Base-by-base conservation (phyloP, 306 rosid species). In the Lagenaria siceraria region DNA sequence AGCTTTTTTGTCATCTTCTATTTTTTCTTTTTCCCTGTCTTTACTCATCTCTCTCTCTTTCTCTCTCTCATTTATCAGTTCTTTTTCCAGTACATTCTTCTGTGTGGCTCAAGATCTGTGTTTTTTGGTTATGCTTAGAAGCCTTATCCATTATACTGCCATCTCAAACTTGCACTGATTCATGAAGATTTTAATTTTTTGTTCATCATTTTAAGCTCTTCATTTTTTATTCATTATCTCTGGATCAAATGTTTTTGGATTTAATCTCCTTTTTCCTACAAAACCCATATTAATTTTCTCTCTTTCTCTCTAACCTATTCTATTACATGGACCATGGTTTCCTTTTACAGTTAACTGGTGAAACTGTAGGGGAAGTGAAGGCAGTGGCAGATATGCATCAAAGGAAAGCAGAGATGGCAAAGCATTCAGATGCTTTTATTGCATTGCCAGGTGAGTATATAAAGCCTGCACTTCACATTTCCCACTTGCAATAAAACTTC, bases 401-500 rank as follows among this genome's bases (percentile, higher is more conserved):
- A 88, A 90, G 99, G 81, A 95, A 95, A 82, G 99, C 97, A 81
- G 99, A 95, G 89, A 95, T 95, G 99, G 96, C 97, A 64, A 88
- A 78, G 92, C 99, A 92, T 82, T 95, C 97, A 29, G 99, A 95
- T 87, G 99, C 99, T 75, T 95, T 95, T 86, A 95, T 95, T 85
- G 99, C 97, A 83, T 87, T 95, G 83, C 99, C 99, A 82, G 99
- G 99, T 95, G 87, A 77, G 86, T 82, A 60, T 51, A 78, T 76
- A 72, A 72, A 51, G 61, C 61, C 76, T 72, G 59, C 74, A 70
- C 22, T 49, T 66, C 17, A 60, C 66, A 25, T 43, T 15, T 77
- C 12, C 70, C n/a, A 10, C n/a, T 63, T 62, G 66, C 63, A 27
- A 43, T 76, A 2, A 15, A 56, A 61, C 42, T 40, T 58, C 52